Percentiles rank a stretch among this genome's conserved stretches.
Evolutionary conservation across 1,284 basidiomycete genomes (phyloP).

Genomic region (Stereum hirsutum): DNA sequence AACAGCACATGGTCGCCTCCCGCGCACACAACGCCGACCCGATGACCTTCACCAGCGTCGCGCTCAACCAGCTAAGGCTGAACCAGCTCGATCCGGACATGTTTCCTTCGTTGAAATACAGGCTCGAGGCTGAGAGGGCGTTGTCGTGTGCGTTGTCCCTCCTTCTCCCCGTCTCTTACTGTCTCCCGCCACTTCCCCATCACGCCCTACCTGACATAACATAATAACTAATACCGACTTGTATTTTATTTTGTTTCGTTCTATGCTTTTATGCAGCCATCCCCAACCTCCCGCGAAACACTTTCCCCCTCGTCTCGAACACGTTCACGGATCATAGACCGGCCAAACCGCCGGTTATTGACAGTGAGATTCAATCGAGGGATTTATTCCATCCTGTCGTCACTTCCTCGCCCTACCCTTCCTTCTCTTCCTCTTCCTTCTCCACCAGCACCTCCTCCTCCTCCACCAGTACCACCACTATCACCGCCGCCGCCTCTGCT

Average conservation of each 20-base stretch:
- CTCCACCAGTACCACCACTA: no score
- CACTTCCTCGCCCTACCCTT: conserved; percentile 15
- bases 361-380: conserved; percentile 18
- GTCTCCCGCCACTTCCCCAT: neutral
- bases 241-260: neutral
- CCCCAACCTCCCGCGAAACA: conserved; percentile 36
- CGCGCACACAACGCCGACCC: conserved; percentile 52
- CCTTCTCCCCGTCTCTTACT: neutral
- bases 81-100: conserved; percentile 64
- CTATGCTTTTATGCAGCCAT: conserved; percentile 25
- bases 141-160: conserved; percentile 30
- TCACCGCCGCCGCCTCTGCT: no score
- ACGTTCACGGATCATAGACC: conserved; percentile 38
- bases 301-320: conserved; percentile 29
- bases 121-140: conserved; percentile 26
- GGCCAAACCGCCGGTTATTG: conserved; percentile 27
- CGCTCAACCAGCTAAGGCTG: conserved; percentile 65
- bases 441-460: no score
- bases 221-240: neutral
- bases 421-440: conserved; percentile 22
- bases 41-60: conserved; percentile 69
- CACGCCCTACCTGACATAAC: neutral
- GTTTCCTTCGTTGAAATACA: conserved; percentile 65
- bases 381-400: conserved; percentile 43
- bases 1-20: conserved; percentile 64